Conservation (phyloP, 495 filamentous ascomycete genomes). For the Lasiosphaeria miniovina region DNA sequence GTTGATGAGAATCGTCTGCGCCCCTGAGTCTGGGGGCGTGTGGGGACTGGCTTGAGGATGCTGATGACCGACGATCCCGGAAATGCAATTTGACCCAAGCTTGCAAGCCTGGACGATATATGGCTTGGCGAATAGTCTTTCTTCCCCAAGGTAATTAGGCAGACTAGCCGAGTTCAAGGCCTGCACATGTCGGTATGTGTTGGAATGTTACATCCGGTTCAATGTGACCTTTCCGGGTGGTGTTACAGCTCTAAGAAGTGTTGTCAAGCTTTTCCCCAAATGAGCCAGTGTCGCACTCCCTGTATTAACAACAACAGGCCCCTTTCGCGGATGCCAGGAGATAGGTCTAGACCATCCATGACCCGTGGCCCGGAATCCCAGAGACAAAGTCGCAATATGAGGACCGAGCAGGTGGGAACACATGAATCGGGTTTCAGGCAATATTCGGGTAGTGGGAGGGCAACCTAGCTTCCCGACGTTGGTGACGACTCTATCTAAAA, state of each 20-base stretch:
- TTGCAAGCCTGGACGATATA: too few relatives aligned
- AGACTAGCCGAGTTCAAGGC: too few relatives aligned
- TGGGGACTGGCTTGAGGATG: too few relatives aligned
- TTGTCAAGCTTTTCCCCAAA: conserved; percentile 10
- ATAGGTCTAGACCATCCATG: not conserved
- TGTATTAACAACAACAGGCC: not conserved
- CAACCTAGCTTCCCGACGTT: conserved; percentile 14
- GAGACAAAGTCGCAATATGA: not conserved
- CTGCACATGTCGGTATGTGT: not conserved
- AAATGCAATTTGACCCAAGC: too few relatives aligned
- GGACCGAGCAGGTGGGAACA: conserved; percentile 13
- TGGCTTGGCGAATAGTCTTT: too few relatives aligned
- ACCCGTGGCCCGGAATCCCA: not conserved
- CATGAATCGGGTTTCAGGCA: conserved; percentile 9
- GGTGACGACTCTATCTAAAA: conserved; percentile 6
- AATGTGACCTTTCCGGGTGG: not conserved
- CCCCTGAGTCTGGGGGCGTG: too few relatives aligned
- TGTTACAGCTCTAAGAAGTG: not conserved
- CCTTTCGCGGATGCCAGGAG: not conserved
- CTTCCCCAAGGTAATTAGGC: too few relatives aligned
- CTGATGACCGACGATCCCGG: too few relatives aligned
- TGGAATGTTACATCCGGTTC: conserved; percentile 11
- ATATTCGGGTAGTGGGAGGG: conserved; percentile 1
- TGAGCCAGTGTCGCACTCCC: not conserved
- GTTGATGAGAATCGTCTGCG: too few relatives aligned